Evolutionary conservation across 257 asterid genomes (phyloP), one percentile per base, ranked within the genome.

Genomic region (Thymus mandschuricus): DNA sequence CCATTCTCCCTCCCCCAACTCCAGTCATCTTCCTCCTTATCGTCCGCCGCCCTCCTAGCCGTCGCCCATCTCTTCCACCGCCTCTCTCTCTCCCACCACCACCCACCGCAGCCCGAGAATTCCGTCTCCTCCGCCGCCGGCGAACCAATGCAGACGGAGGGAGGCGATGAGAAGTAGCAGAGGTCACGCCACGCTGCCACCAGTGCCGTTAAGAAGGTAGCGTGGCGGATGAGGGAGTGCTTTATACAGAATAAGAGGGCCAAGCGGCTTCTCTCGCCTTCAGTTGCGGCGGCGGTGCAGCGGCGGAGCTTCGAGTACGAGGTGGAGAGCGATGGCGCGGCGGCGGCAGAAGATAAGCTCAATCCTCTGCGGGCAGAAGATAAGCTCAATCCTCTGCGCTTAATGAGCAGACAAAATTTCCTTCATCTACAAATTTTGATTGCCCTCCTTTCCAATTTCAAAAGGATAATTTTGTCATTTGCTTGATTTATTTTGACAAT

Each of bases 241-340:
- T 85, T 73, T 73, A 85, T 87, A 56, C 88, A 76, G 84, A 92
- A 85, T 40, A 92, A 88, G 75, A 74, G 90, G 75, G 80, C 85
- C 30, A 92, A 86, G 77, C 72, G 98, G 76, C 79, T 57, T 33
- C 84, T 87, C 21, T 92, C 96, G 2, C 96, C 96, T 6, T 72
- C 80, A 30, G 41, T 7, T 2, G 41, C 41, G 41, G 41, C 41
- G 41, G 79, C 93, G 30, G 81, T 73, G 82, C 77, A 40, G 76
- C 83, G 73, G 29, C 83, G 76, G 81, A 75, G 80, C 64, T 70
- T 38, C 4, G 84, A 58, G 41, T 66, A 68, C 61, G 82, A 73
- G 75, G 84, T 57, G 34, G 83, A 45, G 61, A 57, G 65, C 9
- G 76, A 52, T 12, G 76, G 60, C 8, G 66, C 56, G 3, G 73